These are phyloP conservation scores for Penicillium cinerascens DNA, from an alignment of 495 filamentous ascomycete species.

Conservation along the genomic window DNA sequence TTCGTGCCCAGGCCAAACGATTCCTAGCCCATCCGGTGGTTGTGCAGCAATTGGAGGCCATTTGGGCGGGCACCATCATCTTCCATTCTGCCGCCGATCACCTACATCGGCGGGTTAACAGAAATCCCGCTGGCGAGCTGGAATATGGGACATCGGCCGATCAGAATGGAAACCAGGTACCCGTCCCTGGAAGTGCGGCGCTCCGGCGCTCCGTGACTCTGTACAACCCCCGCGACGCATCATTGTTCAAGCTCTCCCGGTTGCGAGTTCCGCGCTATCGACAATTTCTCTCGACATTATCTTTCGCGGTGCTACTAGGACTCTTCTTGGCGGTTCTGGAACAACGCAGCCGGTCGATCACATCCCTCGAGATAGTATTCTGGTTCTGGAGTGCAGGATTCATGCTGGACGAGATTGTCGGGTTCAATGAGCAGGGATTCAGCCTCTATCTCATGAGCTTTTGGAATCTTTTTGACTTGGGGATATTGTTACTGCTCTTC, in stretches of 20 bases:
- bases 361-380: conserved; percentile 76
- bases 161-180: conserved; percentile 2
- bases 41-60: conserved; percentile 87
- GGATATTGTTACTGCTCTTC: conserved; percentile 80
- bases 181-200: conserved; percentile 26
- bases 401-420: conserved; percentile 93
- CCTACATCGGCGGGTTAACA: conserved; percentile 56
- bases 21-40: conserved; percentile 88
- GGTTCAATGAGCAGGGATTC: conserved; percentile 91
- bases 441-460: conserved; percentile 94
- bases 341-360: conserved; percentile 69
- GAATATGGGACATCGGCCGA: conserved; percentile 22
- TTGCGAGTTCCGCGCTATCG: conserved; percentile 87
- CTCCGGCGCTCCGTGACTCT: conserved; percentile 72
- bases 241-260: conserved; percentile 83
- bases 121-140: conserved; percentile 25
- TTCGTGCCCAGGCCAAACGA: conserved; percentile 82
- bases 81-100: conserved; percentile 85
- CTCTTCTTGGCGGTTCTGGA: conserved; percentile 75
- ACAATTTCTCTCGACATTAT: conserved; percentile 80
- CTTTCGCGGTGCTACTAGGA: conserved; percentile 75
- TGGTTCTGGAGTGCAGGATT: conserved; percentile 97
- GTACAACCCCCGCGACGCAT: conserved; percentile 89
- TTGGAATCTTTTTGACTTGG: conserved; percentile 93
- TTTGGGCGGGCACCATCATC: conserved; percentile 91